phyloP scores from a whole-genome alignment of 2,329 filamentous ascomycete genomes.

The Penicillium sp. region DNA sequence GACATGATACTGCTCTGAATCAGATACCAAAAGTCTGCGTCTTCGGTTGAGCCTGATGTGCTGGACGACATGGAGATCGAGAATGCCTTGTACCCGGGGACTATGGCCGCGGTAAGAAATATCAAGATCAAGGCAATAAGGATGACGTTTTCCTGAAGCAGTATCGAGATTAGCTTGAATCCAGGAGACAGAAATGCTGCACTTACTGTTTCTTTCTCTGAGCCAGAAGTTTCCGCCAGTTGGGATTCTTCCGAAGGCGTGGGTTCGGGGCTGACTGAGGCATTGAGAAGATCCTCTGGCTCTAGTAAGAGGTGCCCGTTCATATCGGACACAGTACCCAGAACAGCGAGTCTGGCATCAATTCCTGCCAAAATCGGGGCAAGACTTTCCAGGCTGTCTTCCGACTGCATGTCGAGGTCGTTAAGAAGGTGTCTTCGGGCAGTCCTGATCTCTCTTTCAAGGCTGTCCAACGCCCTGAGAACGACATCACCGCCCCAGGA shows the following conservation, averaged over 20 bases:
- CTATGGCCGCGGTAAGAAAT: background rate
- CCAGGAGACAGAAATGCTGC: background rate
- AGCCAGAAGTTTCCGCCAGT: background rate
- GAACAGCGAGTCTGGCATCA: background rate
- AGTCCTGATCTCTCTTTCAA: background rate
- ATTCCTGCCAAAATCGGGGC: slow-evolving; percentile 2
- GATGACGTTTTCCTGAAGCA: background rate
- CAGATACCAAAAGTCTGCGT: slow-evolving; percentile 4
- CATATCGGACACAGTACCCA: background rate
- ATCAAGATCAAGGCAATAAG: slow-evolving; percentile 1
- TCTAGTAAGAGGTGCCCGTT: background rate
- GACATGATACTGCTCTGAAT: slow-evolving; percentile 3
- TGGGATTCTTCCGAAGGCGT: background rate
- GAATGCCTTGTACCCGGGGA: slow-evolving; percentile 4
- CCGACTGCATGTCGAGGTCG: background rate
- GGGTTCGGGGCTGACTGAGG: background rate
- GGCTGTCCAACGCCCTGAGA: background rate
- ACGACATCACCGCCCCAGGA: background rate
- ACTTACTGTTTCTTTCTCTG: background rate
- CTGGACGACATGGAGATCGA: slow-evolving; percentile 1
- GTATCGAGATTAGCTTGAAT: background rate
- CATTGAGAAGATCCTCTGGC: background rate
- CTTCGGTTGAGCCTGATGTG: background rate
- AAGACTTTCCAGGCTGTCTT: background rate
- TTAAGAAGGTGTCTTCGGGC: background rate